Conservation (phyloP, 73 alveolate species). For the Halteria grandinella region DNA sequence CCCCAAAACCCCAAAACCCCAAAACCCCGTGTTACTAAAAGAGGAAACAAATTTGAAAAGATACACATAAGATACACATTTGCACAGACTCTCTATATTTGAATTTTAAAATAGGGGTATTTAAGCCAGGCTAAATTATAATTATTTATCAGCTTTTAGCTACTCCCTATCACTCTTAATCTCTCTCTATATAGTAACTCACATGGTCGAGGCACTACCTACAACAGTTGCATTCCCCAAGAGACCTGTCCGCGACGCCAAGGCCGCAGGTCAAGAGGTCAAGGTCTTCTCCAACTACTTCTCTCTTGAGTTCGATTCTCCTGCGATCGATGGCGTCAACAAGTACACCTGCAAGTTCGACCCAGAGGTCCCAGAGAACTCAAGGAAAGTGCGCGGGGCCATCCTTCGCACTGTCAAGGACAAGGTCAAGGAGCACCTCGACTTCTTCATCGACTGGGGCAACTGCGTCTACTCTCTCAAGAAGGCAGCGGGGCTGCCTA, state of each 20-base stretch:
- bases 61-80: too few species aligned
- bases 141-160: too few species aligned
- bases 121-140: too few species aligned
- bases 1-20: too few species aligned
- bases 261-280: conserved; percentile 13
- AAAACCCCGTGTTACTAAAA: too few species aligned
- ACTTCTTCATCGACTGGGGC: conserved; percentile 60
- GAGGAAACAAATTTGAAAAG: too few species aligned
- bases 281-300: conserved; percentile 51
- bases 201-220: conserved; percentile 30
- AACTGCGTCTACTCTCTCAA: conserved; percentile 45
- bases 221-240: conserved; percentile 37
- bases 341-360: conserved; percentile 47
- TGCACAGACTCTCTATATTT: too few species aligned
- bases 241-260: conserved; percentile 11
- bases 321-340: conserved; percentile 45
- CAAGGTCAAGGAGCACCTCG: conserved; percentile 42
- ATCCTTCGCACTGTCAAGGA: conserved; percentile 37
- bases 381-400: conserved; percentile 26
- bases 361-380: conserved; percentile 59
- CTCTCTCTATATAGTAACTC: too few species aligned
- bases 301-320: conserved; percentile 32
- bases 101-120: too few species aligned
- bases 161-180: too few species aligned
- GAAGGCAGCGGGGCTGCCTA: conserved; percentile 34